Conservation (phyloP, 129 eudicot genomes). For the Glebionis coronaria region DNA sequence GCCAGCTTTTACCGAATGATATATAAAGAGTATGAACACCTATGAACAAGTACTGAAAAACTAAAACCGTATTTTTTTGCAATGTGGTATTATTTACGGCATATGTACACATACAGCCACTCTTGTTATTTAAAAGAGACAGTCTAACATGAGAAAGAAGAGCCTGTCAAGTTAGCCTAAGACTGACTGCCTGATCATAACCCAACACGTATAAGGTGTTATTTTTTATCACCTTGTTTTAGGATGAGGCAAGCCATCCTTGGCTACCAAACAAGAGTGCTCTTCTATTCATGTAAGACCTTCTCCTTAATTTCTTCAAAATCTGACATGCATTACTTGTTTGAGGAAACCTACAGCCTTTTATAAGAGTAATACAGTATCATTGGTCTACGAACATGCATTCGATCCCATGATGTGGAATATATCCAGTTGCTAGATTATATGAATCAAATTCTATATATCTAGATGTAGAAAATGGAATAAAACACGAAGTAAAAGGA, state of each 20-base stretch:
- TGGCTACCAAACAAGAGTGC: conserved; percentile 33
- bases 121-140: conserved; percentile 6
- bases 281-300: conserved; percentile 29
- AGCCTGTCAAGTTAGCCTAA: conserved; percentile 28
- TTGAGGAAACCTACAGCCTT: conserved; percentile 5
- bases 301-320: background rate
- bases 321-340: conserved; percentile 8
- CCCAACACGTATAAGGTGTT: conserved; percentile 13
- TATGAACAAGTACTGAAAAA: too few species aligned
- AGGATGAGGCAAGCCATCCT: conserved; percentile 32
- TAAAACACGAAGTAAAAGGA: background rate
- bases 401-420: conserved; percentile 9
- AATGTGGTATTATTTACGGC: too few species aligned
- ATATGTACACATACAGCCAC: too few species aligned
- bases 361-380: conserved; percentile 11
- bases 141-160: conserved; percentile 30
- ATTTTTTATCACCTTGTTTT: conserved; percentile 12
- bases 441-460: conserved; percentile 23
- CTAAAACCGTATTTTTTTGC: too few species aligned
- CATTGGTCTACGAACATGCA: background rate
- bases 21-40: too few species aligned
- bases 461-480: background rate
- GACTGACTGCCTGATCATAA: conserved; percentile 17
- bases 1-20: too few species aligned
- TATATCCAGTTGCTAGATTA: conserved; percentile 4